Conservation (phyloP, 2,329 filamentous ascomycete genomes). For the Colletotrichum tropicale region DNA sequence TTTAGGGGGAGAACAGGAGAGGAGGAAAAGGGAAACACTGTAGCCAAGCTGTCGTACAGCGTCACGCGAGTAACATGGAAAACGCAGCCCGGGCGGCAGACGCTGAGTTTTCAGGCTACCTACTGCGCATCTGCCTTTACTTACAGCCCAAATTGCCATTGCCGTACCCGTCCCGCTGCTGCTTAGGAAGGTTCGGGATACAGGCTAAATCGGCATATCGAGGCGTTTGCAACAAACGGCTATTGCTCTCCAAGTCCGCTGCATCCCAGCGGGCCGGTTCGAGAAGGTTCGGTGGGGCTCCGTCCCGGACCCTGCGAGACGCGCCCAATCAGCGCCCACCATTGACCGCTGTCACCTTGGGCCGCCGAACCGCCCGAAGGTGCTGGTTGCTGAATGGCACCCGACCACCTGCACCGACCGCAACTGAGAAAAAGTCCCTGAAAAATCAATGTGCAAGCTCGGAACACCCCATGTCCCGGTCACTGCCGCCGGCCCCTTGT, state of each 20-base stretch:
- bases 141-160: not conserved
- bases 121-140: not conserved
- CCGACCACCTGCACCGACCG: not conserved
- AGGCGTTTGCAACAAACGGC: conserved; percentile 37
- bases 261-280: conserved; percentile 33
- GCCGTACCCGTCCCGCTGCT: not conserved
- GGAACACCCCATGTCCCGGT: conserved; percentile 4
- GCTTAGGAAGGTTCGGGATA: not conserved
- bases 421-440: not conserved
- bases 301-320: not conserved
- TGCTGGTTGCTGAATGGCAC: not conserved
- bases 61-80: not conserved
- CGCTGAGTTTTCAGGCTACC: not conserved
- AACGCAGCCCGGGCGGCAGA: not conserved
- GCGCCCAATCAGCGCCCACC: not conserved
- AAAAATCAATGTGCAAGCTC: not conserved
- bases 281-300: conserved; percentile 51
- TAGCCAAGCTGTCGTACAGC: not conserved
- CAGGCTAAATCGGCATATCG: conserved; percentile 28
- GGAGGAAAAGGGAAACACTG: not conserved
- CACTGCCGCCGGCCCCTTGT: conserved; percentile 11
- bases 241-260: not conserved
- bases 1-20: not conserved
- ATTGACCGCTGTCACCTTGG: not conserved
- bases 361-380: conserved; percentile 17